phyloP scores from a whole-genome alignment of 331 rosid species.

The Cydonia oblonga region DNA sequence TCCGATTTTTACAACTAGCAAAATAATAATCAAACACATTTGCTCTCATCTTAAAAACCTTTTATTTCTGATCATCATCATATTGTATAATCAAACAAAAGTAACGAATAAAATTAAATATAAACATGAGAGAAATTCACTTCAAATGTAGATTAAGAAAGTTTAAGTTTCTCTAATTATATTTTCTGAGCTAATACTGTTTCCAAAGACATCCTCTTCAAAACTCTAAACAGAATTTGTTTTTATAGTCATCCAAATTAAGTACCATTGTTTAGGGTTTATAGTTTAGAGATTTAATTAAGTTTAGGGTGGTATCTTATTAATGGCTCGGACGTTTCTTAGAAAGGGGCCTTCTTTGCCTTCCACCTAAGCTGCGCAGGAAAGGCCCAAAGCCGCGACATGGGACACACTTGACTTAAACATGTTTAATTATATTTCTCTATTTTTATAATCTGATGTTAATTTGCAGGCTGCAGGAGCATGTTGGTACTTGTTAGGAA shows the following conservation, averaged over 20 bases:
- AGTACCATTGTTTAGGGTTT: not conserved
- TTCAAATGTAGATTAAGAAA: not conserved
- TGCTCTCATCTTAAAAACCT: no score
- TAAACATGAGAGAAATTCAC: no score
- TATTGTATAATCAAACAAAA: no score
- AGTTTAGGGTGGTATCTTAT: no score
- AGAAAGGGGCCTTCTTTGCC: no score
- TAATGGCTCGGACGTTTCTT: no score
- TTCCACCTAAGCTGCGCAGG: no score
- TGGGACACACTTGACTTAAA: not conserved
- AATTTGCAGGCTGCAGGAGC: conserved; percentile 79
- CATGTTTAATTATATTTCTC: not conserved
- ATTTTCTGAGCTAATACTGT: not conserved
- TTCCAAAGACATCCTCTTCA: not conserved
- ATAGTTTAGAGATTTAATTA: not conserved
- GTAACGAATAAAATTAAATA: no score
- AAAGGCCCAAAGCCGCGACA: not conserved
- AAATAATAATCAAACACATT: no score
- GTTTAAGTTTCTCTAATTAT: not conserved
- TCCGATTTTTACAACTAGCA: no score
- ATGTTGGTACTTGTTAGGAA: conserved; percentile 90
- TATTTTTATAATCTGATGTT: not conserved
- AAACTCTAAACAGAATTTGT: no score
- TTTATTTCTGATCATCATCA: no score
- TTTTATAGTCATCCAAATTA: not conserved